A percentile compares a stretch with the other conserved stretches of the same genome.
phyloP scores from a whole-genome alignment of 768 basidiomycete genomes.

The Boletus speciosus region DNA sequence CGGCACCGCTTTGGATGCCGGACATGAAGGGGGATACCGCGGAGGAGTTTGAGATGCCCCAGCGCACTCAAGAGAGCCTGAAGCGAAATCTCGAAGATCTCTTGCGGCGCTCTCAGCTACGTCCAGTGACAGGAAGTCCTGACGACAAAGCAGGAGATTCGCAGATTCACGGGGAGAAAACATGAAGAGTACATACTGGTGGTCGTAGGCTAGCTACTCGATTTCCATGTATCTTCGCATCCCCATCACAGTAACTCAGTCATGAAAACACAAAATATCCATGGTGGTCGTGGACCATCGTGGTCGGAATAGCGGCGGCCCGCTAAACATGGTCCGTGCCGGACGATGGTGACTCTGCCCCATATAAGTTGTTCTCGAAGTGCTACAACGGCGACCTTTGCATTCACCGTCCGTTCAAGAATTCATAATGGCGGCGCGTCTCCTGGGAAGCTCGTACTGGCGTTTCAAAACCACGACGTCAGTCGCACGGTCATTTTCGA shows the following conservation, averaged over 20 bases:
- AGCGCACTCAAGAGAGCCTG: conserved; percentile 14
- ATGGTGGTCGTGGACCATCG: background rate
- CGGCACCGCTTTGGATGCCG: conserved; percentile 11
- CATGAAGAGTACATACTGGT: background rate
- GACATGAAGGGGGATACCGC: background rate
- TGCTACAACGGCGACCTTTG: background rate
- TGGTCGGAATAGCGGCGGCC: background rate
- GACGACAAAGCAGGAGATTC: background rate
- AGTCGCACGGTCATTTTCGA: conserved; percentile 20
- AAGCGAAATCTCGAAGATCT: conserved; percentile 23
- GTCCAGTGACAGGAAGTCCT: background rate
- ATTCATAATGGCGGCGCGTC: background rate
- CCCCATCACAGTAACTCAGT: background rate
- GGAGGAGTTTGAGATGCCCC: conserved; percentile 4
- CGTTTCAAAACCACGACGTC: conserved; percentile 10
- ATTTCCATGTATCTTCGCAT: background rate
- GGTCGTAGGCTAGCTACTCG: conserved; percentile 1
- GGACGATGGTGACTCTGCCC: background rate
- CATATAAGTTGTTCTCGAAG: background rate
- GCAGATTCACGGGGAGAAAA: background rate
- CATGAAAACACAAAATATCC: background rate
- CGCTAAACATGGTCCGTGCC: conserved; percentile 16
- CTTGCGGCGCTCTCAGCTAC: conserved; percentile 10
- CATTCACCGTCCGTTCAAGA: background rate
- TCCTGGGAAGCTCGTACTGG: conserved; percentile 3